Evolutionary conservation across 768 basidiomycete species (phyloP).

Genomic region (Pluteus cervinus): DNA sequence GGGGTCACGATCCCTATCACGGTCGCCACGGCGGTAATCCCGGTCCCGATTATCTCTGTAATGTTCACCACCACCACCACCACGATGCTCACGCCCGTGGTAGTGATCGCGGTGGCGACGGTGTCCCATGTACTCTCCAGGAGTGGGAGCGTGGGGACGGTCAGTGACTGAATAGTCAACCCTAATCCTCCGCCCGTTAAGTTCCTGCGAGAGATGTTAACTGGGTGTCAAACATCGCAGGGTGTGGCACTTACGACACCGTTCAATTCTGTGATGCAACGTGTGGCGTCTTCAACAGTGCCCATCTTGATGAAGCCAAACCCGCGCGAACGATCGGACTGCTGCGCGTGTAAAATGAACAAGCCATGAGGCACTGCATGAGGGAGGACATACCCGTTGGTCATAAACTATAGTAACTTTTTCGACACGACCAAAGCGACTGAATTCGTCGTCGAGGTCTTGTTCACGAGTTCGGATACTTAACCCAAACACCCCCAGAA

Average conservation of each 20-base stretch:
- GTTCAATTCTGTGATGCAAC: constrained; percentile 87
- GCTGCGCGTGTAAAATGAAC: constrained; percentile 3
- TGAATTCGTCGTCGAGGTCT: constrained; percentile 93
- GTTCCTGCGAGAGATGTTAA: constrained; percentile 45
- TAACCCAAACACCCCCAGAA: constrained; percentile 97
- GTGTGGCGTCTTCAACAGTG: constrained; percentile 77
- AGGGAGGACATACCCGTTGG: no score
- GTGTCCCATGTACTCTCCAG: constrained; percentile 97
- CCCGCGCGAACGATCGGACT: constrained; percentile 94
- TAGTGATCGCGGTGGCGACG: constrained; percentile 43
- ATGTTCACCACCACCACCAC: no score
- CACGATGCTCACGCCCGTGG: constrained; percentile 29
- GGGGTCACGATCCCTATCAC: constrained; percentile 51
- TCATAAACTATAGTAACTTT: constrained; percentile 98
- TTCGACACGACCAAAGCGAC: constrained; percentile 81
- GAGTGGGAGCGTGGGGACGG: constrained; percentile 91
- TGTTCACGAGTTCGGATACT: constrained; percentile 92
- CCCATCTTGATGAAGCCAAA: constrained; percentile 98
- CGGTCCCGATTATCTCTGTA: constrained; percentile 49
- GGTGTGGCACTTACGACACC: constrained; percentile 61
- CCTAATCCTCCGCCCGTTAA: constrained; percentile 93
- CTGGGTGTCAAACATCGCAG: constrained; percentile 1
- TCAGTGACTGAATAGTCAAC: constrained; percentile 96
- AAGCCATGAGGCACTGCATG: constrained; percentile 27
- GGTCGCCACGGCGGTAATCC: constrained; percentile 46